These are phyloP conservation scores for Sanghuangporus baumii DNA, from an alignment of 1,284 basidiomycete species.

Conservation along the genomic window DNA sequence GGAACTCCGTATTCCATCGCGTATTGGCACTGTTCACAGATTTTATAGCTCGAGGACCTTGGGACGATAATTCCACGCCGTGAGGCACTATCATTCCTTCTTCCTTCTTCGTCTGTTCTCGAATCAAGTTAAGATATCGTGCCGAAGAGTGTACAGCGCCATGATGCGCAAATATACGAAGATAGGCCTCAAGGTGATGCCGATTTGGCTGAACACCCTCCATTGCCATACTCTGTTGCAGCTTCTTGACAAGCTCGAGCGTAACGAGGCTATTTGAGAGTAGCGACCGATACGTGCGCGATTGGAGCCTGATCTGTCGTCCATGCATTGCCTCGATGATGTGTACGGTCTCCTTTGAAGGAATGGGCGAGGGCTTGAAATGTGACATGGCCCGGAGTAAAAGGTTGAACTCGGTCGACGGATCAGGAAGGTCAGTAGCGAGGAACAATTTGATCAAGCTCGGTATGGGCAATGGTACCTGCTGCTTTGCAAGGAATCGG, in stretches of 20 bases:
- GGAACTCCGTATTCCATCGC: conserved; percentile 29
- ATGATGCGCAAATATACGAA: conserved; percentile 42
- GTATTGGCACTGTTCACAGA: conserved; percentile 10
- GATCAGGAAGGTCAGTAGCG: conserved; percentile 28
- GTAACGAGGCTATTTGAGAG: conserved; percentile 46
- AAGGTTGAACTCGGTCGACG: conserved; percentile 44
- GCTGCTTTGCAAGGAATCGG: conserved; percentile 44
- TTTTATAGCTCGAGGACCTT: not conserved
- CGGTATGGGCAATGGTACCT: conserved; percentile 38
- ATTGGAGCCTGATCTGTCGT: conserved; percentile 35
- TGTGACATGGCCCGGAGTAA: conserved; percentile 47
- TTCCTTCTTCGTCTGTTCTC: conserved; percentile 22
- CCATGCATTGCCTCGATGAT: conserved; percentile 43
- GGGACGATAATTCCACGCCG: conserved; percentile 5
- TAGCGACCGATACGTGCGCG: conserved; percentile 39
- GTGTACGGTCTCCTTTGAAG: conserved; percentile 33
- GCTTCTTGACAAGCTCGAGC: conserved; percentile 40
- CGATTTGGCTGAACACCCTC: conserved; percentile 36
- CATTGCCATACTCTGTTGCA: conserved; percentile 37
- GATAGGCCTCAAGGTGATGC: conserved; percentile 41
- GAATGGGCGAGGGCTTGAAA: conserved; percentile 36
- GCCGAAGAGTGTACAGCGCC: conserved; percentile 37
- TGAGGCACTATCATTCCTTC: conserved; percentile 24
- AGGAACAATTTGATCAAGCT: conserved; percentile 42
- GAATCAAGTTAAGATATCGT: conserved; percentile 36